Evolutionary conservation across 192 early-diverging fungal genomes (phyloP).

Genomic region (Coemansia sp.): DNA sequence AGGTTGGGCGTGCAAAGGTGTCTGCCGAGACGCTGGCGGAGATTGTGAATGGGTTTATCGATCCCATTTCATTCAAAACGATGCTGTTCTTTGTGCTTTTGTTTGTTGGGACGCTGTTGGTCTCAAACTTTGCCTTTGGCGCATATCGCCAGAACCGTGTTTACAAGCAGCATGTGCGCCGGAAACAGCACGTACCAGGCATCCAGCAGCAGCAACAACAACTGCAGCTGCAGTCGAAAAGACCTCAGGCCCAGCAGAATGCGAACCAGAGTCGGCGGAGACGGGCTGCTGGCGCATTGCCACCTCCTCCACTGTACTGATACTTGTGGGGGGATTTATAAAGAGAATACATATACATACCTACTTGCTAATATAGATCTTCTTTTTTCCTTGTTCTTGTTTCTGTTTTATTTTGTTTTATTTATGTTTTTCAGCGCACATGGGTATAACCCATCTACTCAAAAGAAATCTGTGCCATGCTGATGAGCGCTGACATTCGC

Average conservation of each 20-base stretch:
- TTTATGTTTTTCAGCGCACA: no score
- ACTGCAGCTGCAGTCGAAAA: slow-evolving; percentile 6
- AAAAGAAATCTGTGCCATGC: no score
- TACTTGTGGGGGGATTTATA: no score
- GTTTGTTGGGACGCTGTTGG: slow-evolving; percentile 49
- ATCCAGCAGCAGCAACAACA: neutral
- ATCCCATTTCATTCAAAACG: slow-evolving; percentile 84
- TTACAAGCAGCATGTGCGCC: slow-evolving; percentile 31
- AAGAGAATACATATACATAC: no score
- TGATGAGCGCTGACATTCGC: no score
- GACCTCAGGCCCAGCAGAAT: slow-evolving; percentile 3
- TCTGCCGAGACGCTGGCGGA: slow-evolving; percentile 82
- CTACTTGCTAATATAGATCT: no score
- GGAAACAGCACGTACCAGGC: slow-evolving; percentile 9
- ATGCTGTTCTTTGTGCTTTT: slow-evolving; percentile 62
- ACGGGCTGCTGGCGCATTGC: slow-evolving; percentile 8
- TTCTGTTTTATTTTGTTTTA: no score
- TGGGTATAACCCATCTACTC: no score
- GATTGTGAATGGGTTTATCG: slow-evolving; percentile 80
- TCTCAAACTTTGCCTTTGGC: slow-evolving; percentile 56
- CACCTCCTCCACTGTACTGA: neutral
- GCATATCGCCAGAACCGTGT: slow-evolving; percentile 50
- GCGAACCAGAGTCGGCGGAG: neutral
- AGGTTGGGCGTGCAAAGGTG: slow-evolving; percentile 69
- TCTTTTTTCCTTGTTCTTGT: no score